Evolutionary conservation across 345 rosid species (phyloP).

Genomic region (Acer campestre): DNA sequence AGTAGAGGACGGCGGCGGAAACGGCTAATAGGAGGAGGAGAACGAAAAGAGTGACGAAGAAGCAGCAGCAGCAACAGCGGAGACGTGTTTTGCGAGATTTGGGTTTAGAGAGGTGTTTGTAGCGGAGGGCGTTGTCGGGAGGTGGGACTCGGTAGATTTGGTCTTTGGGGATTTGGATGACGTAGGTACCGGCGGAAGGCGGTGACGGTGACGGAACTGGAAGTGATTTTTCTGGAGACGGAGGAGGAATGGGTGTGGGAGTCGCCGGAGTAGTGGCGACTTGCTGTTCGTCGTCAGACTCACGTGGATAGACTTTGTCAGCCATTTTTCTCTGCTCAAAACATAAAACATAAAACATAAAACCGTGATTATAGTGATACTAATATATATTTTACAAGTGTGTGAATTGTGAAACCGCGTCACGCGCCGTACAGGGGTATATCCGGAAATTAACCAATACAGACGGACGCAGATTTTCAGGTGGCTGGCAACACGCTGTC

Average conservation of each 20-base stretch:
- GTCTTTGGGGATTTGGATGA: constrained; percentile 83
- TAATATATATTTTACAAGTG: too few species aligned
- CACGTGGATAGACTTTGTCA: constrained; percentile 40
- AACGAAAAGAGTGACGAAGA: constrained; percentile 33
- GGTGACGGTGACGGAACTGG: constrained; percentile 23
- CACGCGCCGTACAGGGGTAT: too few species aligned
- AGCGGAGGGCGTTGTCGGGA: constrained; percentile 70
- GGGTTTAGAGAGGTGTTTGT: constrained; percentile 51
- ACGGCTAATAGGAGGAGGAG: constrained; percentile 47
- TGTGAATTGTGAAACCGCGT: too few species aligned
- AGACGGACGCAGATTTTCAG: too few species aligned
- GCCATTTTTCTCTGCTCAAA: constrained; percentile 28
- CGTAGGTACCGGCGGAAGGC: constrained; percentile 74
- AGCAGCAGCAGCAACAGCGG: constrained; percentile 51
- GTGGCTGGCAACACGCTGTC: too few species aligned
- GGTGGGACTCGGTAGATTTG: constrained; percentile 91
- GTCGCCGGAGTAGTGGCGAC: not conserved
- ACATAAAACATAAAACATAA: too few species aligned
- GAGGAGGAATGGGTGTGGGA: constrained; percentile 6
- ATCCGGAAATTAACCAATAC: too few species aligned
- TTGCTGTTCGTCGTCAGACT: not conserved
- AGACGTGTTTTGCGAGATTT: constrained; percentile 34
- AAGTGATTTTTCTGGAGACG: not conserved
- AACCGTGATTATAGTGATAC: too few species aligned
- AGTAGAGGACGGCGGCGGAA: constrained; percentile 56